Evolutionary conservation across 768 basidiomycete genomes (phyloP).

Genomic region (Boletus tomentosulus): DNA sequence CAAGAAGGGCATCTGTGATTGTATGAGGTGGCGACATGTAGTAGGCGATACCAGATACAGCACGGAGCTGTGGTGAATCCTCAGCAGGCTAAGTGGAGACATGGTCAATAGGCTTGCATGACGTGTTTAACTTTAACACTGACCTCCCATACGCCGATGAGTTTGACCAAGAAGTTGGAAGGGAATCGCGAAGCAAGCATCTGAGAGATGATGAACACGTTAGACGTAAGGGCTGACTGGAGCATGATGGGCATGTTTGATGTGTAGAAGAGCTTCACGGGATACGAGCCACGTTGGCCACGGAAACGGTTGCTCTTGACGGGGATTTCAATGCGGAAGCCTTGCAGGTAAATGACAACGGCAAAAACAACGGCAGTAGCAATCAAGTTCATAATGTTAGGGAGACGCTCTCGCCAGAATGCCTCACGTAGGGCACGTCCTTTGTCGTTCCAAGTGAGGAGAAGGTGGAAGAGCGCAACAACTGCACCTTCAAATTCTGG

Average conservation of each 20-base stretch:
- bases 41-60: constrained; percentile 89
- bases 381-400: constrained; percentile 96
- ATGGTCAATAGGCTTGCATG: not conserved
- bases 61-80: constrained; percentile 88
- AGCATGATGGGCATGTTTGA: constrained; percentile 99
- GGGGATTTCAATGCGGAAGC: constrained; percentile 97
- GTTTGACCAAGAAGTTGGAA: constrained; percentile 78
- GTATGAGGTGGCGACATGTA: constrained; percentile 99
- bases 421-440: constrained; percentile 95
- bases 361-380: constrained; percentile 91
- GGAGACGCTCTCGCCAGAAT: constrained; percentile 95
- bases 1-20: constrained; percentile 77
- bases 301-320: constrained; percentile 96
- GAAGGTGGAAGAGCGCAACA: constrained; percentile 92
- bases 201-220: constrained; percentile 94
- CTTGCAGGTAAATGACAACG: constrained; percentile 96
- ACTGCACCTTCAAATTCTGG: constrained; percentile 98
- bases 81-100: constrained; percentile 70
- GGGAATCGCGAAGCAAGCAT: constrained; percentile 95
- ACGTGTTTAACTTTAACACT: constrained; percentile 15
- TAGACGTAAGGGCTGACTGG: constrained; percentile 86
- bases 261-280: constrained; percentile 98
- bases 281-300: constrained; percentile 94
- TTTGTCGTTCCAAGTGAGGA: constrained; percentile 99
- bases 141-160: constrained; percentile 99